Base-by-base conservation (phyloP, 345 rosid genomes). In the Sisymbrium altissimum region DNA sequence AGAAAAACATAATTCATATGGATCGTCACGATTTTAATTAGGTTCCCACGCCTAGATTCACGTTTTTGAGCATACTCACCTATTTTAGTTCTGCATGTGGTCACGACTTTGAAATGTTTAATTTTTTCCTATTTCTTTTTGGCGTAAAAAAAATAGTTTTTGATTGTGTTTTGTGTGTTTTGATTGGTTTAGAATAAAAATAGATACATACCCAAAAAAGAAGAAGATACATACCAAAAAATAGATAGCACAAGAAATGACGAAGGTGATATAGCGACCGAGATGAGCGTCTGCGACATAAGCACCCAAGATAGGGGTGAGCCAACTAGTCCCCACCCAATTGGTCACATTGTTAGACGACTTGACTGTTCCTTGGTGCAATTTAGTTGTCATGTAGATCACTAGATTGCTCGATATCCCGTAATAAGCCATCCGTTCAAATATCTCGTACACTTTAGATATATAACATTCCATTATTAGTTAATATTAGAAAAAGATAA, bases 291-390 rank as follows among this genome's bases (percentile, higher is more conserved):
- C 99, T 0, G 97, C 99, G 0, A 92, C 71, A 38, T 92, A 95
- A 3, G 99, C 99, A 6, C 99, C 98, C 35, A 92, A 68, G 71
- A 92, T 68, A 0, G 99, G 98, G 21, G 94, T 88, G 75, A 92
- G 73, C 94, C 94, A 92, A 38, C 81, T 78, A 40, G 97, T 87
- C 36, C 99, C 99, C 0, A 84, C 96, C 97, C 98, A 95, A 64
- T 92, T 90, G 73, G 99, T 95, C 36, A 95, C 99, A 41, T 85
- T 92, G 43, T 92, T 92, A 36, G 96, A 70, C 3, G 99, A 95
- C 72, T 71, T 71, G 32, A 95, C 99, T 0, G 96, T 92, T 6
- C 97, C 97, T 70, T 95, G 86, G 43, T 85, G 94, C 52, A 95
- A 86, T 81, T 80, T 88, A 19, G 71, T 85, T 0, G 99, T 86